Conservation (phyloP, 2,329 filamentous ascomycete species). For the Xylariaceae sp. region DNA sequence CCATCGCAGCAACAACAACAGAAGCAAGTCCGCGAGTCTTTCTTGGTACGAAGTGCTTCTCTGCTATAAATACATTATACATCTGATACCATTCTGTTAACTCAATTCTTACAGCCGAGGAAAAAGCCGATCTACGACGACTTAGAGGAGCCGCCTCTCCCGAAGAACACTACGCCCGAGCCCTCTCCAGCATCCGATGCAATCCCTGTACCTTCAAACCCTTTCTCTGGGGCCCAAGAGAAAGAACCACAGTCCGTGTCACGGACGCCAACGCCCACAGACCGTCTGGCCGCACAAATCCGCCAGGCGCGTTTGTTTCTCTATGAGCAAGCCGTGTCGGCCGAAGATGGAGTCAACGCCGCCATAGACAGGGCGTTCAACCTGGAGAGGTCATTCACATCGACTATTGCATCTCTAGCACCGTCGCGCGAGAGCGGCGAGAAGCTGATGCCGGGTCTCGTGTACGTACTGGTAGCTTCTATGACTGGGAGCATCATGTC, state of each 20-base stretch:
- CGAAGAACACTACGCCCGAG: slow-evolving; percentile 27
- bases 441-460: slow-evolving; percentile 78
- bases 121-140: slow-evolving; percentile 81
- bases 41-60: slow-evolving; percentile 9
- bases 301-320: slow-evolving; percentile 74
- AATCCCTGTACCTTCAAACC: slow-evolving; percentile 28
- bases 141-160: slow-evolving; percentile 43
- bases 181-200: slow-evolving; percentile 35
- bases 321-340: slow-evolving; percentile 66
- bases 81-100: slow-evolving; percentile 1
- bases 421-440: slow-evolving; percentile 83
- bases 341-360: slow-evolving; percentile 79
- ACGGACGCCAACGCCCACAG: slow-evolving; percentile 71
- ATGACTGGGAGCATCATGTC: slow-evolving; percentile 94
- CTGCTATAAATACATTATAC: neutral
- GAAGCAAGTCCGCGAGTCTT: slow-evolving; percentile 21
- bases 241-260: slow-evolving; percentile 27
- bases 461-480: slow-evolving; percentile 89
- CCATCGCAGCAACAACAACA: slow-evolving; percentile 25
- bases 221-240: slow-evolving; percentile 30
- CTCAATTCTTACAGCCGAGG: slow-evolving; percentile 30
- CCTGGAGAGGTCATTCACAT: slow-evolving; percentile 85
- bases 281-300: slow-evolving; percentile 80
- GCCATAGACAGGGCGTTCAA: slow-evolving; percentile 75
- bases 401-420: slow-evolving; percentile 82